Base-by-base conservation (phyloP, 306 rosid genomes). In the Trifolium repens region DNA sequence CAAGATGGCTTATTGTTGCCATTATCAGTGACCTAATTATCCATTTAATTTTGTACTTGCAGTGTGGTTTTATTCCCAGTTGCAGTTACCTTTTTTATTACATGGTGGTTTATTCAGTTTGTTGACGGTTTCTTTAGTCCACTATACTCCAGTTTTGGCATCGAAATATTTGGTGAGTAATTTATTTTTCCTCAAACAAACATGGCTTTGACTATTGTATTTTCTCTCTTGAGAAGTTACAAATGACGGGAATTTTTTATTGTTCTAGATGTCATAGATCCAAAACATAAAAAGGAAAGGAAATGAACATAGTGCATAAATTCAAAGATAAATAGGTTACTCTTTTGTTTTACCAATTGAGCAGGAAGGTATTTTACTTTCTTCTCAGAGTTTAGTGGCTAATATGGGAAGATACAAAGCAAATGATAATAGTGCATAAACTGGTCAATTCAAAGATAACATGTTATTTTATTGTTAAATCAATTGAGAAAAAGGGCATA, bases 91-190 rank as follows among this genome's bases (percentile, higher is more conserved):
- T 91, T 93, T 81, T 91, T 91, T 40, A 76, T 91, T 65, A 93
- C 97, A 1, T 93, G 97, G 98, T 93, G 98, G 98, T 93, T 93
- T 77, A 77, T 93, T 80, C 92, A 93, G 71, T 93, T 93, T 75
- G 93, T 91, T 63, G 98, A 93, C 82, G 93, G 97, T 73, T 90
- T 93, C 92, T 93, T 93, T 71, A 89, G 97, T 76, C 98, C 98
- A 75, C 13, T 93, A 43, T 93, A 93, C 75, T 85, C 83, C 64
- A 89, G 90, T 68, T 91, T 91, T 79, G 97, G 97, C 78, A 44
- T 93, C 67, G 91, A 93, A 76, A 89, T 91, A 76, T 93, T 93
- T 69, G 98, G 97, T 91, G 78, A 83, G 98, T 74, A 76, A 40
- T 77, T 40, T 34, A 64, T 16, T 55, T 77, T 81, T 11, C 40